Evolutionary conservation across 1,139 yeast genomes (phyloP).

Genomic region (Pichia sp.): DNA sequence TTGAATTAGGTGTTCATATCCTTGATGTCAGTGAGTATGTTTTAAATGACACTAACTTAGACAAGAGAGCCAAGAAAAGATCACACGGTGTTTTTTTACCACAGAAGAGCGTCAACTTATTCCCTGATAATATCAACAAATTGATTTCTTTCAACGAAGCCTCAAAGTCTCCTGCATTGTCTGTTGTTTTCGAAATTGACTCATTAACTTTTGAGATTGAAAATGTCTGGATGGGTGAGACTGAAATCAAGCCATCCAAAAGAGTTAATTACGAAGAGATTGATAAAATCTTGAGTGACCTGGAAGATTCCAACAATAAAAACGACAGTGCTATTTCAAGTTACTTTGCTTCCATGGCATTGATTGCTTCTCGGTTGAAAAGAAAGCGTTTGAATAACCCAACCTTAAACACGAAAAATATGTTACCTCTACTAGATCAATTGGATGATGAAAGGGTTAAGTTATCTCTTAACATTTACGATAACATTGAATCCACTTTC

Average conservation of each 20-base stretch:
- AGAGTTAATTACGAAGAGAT: conserved; percentile 49
- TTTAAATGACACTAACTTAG: conserved; percentile 69
- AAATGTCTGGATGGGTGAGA: conserved; percentile 74
- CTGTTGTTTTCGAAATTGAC: conserved; percentile 80
- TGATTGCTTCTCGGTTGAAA: conserved; percentile 68
- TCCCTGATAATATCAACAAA: conserved; percentile 63
- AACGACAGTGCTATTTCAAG: conserved; percentile 61
- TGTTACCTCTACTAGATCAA: conserved; percentile 68
- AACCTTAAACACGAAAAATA: conserved; percentile 47
- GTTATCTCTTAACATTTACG: conserved; percentile 68
- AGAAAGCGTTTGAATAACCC: conserved; percentile 61
- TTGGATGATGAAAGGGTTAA: conserved; percentile 81
- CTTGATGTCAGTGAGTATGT: conserved; percentile 73
- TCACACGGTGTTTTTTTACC: conserved; percentile 87
- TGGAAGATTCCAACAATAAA: not conserved
- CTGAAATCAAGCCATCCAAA: conserved; percentile 60
- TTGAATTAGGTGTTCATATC: conserved; percentile 75
- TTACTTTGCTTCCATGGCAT: conserved; percentile 58
- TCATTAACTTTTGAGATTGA: conserved; percentile 68
- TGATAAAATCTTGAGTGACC: conserved; percentile 41
- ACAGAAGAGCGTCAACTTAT: conserved; percentile 65
- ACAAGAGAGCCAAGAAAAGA: conserved; percentile 86
- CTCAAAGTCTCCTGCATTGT: conserved; percentile 62
- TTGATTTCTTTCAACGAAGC: conserved; percentile 60
- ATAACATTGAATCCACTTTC: conserved; percentile 52